These are phyloP conservation scores for Arabidopsis suecica DNA, from an alignment of 345 rosid genomes.

Conservation along the genomic window DNA sequence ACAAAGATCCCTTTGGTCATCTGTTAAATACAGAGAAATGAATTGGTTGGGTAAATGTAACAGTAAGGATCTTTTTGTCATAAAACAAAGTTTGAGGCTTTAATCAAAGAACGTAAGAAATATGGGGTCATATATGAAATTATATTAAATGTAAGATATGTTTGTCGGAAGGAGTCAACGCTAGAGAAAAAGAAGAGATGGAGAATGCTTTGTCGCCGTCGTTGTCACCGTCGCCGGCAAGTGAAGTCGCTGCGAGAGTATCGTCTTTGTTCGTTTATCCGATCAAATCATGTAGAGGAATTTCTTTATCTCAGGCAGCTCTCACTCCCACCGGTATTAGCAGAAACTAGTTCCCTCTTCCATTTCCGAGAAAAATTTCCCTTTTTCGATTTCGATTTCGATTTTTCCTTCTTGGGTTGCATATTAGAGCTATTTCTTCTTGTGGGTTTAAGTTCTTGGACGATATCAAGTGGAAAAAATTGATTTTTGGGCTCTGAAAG, in stretches of 20 bases:
- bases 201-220: conserved; percentile 31
- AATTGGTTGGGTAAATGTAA: conserved; percentile 1
- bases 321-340: conserved; percentile 74
- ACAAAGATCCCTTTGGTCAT: conserved; percentile 11
- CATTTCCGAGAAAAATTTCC: background rate
- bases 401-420: background rate
- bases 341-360: background rate
- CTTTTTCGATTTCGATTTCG: background rate
- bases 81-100: background rate
- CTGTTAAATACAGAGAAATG: background rate
- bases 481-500: background rate
- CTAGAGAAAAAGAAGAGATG: conserved; percentile 27
- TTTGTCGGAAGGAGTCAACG: background rate
- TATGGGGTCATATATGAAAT: background rate
- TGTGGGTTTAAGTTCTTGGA: conserved; percentile 1
- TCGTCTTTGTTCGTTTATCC: conserved; percentile 77
- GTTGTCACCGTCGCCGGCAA: conserved; percentile 20
- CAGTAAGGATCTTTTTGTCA: background rate
- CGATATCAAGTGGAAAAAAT: background rate
- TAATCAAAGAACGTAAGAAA: background rate
- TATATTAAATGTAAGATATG: conserved; percentile 1
- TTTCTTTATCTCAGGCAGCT: conserved; percentile 67
- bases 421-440: background rate
- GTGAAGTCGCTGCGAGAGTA: conserved; percentile 44
- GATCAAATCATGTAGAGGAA: conserved; percentile 83